A percentile compares a stretch with the other conserved stretches of the same genome.
Evolutionary conservation across 306 rosid species (phyloP).

Genomic region (Vicia sativa): DNA sequence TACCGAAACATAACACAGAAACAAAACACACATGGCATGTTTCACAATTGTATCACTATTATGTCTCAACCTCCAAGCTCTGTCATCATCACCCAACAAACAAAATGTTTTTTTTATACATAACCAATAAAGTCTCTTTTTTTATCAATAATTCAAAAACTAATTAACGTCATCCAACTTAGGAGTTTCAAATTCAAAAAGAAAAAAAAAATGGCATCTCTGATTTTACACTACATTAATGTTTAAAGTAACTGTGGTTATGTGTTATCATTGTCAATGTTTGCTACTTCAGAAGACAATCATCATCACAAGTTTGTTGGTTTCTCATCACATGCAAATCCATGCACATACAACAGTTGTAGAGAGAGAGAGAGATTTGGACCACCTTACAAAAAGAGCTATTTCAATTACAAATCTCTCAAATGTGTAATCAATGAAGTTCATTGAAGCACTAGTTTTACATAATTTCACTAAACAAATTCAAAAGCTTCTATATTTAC

Average conservation of each 20-base stretch:
- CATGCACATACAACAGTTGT: constrained; percentile 31
- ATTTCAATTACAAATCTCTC: constrained; percentile 29
- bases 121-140: constrained; percentile 30
- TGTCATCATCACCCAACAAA: constrained; percentile 48
- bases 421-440: constrained; percentile 17
- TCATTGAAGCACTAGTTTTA: constrained; percentile 40
- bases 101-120: constrained; percentile 8
- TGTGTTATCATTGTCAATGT: constrained; percentile 37
- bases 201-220: neutral
- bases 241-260: constrained; percentile 35
- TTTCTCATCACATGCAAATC: constrained; percentile 36
- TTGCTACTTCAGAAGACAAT: constrained; percentile 19
- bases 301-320: constrained; percentile 18
- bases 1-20: constrained; percentile 30
- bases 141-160: constrained; percentile 14
- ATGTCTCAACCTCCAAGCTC: constrained; percentile 38
- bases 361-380: constrained; percentile 12
- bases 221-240: constrained; percentile 30
- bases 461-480: constrained; percentile 50
- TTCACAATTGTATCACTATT: neutral
- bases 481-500: constrained; percentile 45
- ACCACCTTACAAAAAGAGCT: constrained; percentile 39
- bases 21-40: constrained; percentile 47
- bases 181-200: constrained; percentile 5
- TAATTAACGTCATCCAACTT: constrained; percentile 46